Evolutionary conservation across 1,139 yeast species (phyloP), one percentile per base, ranked within the genome.

Genomic region (Yamadazyma buinensis): DNA sequence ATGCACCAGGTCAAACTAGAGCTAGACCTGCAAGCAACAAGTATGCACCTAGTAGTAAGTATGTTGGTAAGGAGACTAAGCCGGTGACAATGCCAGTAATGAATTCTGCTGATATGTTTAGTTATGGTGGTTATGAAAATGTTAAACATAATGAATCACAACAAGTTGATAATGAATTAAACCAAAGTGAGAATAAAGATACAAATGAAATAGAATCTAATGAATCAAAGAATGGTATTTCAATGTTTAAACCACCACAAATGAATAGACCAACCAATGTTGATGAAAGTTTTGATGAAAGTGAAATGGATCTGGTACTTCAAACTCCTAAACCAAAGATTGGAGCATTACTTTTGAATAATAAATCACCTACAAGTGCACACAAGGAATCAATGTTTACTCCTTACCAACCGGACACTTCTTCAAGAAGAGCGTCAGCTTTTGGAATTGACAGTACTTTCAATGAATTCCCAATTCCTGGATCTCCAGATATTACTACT

Each of bases 391-490:
- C 59, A 1, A 47, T 52, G 48, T 56, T 57, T 40, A 48, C 57
- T 29, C 61, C 67, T 2, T 61, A 55, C 38, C 62, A 57, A 34
- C 35, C 39, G 9, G 43, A 43, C 11, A 12, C 23, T 4, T 32
- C 40, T 8, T 40, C 38, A 9, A 41, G 45, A 32, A 39, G 47
- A 26, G 38, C 48, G 20, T 40, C 51, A 5, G 54, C 46, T 5
- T 54, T 52, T 39, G 61, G 56, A 22, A 45, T 53, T 9, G 61
- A 49, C 32, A 45, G 48, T 29, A 54, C 62, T 4, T 60, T 67
- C 34, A 68, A 65, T 22, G 69, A 60, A 25, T 69, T 67, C 46
- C 68, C 75, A 3, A 68, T 69, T 19, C 75, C 75, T 2, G 72
- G 73, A 4, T 64, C 73, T 1, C 75, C 75, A 3, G 75, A 68